Percentiles rank a stretch among this genome's conserved stretches.
phyloP scores from a whole-genome alignment of 345 rosid genomes.

The Brassica incana region DNA sequence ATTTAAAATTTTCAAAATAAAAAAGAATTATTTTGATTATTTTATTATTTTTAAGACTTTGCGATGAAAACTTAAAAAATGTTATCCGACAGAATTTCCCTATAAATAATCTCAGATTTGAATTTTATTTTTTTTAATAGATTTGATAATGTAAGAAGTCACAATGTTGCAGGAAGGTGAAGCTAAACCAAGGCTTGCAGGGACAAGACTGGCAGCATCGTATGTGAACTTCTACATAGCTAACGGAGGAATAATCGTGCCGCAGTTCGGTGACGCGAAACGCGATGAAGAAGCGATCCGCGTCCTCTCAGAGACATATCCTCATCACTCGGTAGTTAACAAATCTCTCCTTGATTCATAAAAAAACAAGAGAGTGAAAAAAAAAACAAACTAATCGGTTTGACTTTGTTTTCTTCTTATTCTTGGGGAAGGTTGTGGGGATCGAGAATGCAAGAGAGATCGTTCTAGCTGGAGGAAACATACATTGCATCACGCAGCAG shows the following conservation, averaged over 20 bases:
- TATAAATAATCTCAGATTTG: too few species aligned
- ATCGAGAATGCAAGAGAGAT: slow-evolving; percentile 88
- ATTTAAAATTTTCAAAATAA: too few species aligned
- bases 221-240: slow-evolving; percentile 83
- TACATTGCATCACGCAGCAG: slow-evolving; percentile 94
- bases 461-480: slow-evolving; percentile 83
- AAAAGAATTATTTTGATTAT: too few species aligned
- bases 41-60: too few species aligned
- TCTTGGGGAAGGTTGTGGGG: slow-evolving; percentile 54
- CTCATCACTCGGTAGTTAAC: slow-evolving; percentile 54
- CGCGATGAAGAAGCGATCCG: slow-evolving; percentile 79
- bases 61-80: too few species aligned
- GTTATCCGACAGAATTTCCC: too few species aligned
- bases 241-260: slow-evolving; percentile 69
- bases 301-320: slow-evolving; percentile 71
- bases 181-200: slow-evolving; percentile 60
- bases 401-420: neutral
- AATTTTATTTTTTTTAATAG: neutral
- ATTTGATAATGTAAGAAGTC: neutral
- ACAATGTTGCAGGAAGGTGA: slow-evolving; percentile 53
- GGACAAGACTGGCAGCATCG: slow-evolving; percentile 90
- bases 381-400: too few species aligned
- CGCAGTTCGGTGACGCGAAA: slow-evolving; percentile 80
- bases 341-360: neutral
- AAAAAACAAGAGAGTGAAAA: neutral